Percentiles rank a stretch among this genome's conserved stretches.
phyloP scores from a whole-genome alignment of 345 rosid genomes.

The Psidium guajava region DNA sequence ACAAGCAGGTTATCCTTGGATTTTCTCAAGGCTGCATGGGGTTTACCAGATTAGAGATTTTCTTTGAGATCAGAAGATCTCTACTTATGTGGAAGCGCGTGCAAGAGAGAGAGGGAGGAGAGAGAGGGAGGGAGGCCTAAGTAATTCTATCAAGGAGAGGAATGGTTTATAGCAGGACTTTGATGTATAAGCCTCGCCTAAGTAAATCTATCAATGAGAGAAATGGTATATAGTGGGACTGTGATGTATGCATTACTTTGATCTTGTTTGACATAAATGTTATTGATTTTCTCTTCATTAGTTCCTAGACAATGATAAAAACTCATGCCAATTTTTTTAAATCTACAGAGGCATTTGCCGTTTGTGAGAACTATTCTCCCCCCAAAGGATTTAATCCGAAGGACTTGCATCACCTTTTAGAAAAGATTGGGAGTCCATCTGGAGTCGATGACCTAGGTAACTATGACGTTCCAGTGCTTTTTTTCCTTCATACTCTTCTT shows the following conservation, averaged over 20 bases:
- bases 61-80: background rate
- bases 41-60: background rate
- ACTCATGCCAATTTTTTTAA: background rate
- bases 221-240: background rate
- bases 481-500: background rate
- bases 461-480: background rate
- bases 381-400: slow-evolving; percentile 79
- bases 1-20: background rate
- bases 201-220: background rate
- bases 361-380: slow-evolving; percentile 88
- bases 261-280: background rate
- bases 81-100: background rate
- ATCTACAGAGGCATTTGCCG: slow-evolving; percentile 80
- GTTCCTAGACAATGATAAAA: background rate
- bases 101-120: background rate
- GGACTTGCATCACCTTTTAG: slow-evolving; percentile 72
- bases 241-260: background rate
- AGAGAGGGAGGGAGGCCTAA: background rate
- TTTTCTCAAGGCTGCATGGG: background rate
- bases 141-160: background rate
- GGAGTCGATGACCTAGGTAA: slow-evolving; percentile 82
- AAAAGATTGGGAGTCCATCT: slow-evolving; percentile 85
- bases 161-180: background rate
- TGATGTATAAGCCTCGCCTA: background rate
- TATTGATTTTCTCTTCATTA: background rate